Base-by-base conservation (phyloP, 2,329 filamentous ascomycete species). In the Aspergillus jensenii region DNA sequence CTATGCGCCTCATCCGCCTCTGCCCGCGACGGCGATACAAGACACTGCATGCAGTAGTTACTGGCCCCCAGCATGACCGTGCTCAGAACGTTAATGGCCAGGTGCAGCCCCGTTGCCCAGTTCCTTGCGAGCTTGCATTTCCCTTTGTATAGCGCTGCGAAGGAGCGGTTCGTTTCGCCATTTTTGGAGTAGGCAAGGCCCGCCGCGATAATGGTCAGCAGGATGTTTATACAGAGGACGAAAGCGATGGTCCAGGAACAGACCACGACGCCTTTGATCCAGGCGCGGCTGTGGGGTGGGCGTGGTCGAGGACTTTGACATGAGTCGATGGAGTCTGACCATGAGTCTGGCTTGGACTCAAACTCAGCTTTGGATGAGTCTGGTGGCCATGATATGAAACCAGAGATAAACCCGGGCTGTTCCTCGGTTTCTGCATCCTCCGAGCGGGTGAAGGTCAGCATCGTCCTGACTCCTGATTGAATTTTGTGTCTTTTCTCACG, bases 21-120 rank as follows among this genome's bases (percentile, higher is more conserved):
- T 8, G 65, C 58, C 23, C 83, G 69, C 1, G 79, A 83, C 0
- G 83, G 82, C 0, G 81, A 76, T 12, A 70, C 76, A 12, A 85
- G 67, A 19, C 78, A 72, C 59, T 85, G 82, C 79, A 83, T 83
- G 55, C 74, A 77, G 58, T 80, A 82, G 63, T 82, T 82, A 40
- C 77, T 79, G 4, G 78, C 78, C 2, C 74, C 73, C 0, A 83
- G 71, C 15, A 83, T 57, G 1, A 75, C 55, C 0, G 79, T 81
- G 31, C 76, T 75, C 33, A 82, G 67, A 1, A 74, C 56, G 67
- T 84, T 84, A 64, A 84, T 78, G 3, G 76, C 56, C 25, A 83
- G 63, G 66, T 84, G 81, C 0, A 80, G 53, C 12, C 63, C 59
- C 2, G 54, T 59, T 7, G 53, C 50, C 63, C 58, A 65, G 23